phyloP scores from a whole-genome alignment of 129 eudicot species.

The Chrysanthemum seticuspe region DNA sequence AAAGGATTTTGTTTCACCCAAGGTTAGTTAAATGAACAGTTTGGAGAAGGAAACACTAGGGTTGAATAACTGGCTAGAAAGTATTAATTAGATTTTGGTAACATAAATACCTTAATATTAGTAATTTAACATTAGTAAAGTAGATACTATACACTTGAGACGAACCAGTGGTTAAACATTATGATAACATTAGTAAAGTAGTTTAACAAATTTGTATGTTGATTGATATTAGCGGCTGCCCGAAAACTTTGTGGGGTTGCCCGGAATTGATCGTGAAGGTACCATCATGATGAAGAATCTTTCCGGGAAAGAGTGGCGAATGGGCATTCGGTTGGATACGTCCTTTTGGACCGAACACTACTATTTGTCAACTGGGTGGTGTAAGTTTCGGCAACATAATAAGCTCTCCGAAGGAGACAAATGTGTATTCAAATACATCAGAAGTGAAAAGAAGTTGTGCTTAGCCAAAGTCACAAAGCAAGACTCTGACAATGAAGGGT shows the following conservation, averaged over 20 bases:
- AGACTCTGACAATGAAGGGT: too few species aligned
- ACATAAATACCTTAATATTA: too few species aligned
- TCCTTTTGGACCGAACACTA: too few species aligned
- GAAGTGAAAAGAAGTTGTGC: background rate
- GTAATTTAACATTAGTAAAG: too few species aligned
- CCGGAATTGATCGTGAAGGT: background rate
- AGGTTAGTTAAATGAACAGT: too few species aligned
- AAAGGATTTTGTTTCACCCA: too few species aligned
- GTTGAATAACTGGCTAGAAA: too few species aligned
- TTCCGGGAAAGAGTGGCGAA: background rate
- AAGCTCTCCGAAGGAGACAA: background rate
- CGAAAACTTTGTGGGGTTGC: background rate
- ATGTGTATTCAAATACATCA: slow-evolving; percentile 6
- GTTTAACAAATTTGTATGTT: background rate
- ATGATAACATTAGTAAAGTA: too few species aligned
- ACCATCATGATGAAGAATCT: background rate
- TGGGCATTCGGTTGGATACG: background rate
- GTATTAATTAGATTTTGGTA: too few species aligned
- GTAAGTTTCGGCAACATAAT: background rate
- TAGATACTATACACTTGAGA: too few species aligned
- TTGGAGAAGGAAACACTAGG: too few species aligned
- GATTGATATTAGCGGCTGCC: background rate
- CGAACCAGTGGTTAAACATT: too few species aligned
- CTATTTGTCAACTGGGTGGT: background rate
- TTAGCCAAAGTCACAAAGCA: background rate